Conservation (phyloP, 805 yeast genomes). For the Yarrowia hollandica region DNA sequence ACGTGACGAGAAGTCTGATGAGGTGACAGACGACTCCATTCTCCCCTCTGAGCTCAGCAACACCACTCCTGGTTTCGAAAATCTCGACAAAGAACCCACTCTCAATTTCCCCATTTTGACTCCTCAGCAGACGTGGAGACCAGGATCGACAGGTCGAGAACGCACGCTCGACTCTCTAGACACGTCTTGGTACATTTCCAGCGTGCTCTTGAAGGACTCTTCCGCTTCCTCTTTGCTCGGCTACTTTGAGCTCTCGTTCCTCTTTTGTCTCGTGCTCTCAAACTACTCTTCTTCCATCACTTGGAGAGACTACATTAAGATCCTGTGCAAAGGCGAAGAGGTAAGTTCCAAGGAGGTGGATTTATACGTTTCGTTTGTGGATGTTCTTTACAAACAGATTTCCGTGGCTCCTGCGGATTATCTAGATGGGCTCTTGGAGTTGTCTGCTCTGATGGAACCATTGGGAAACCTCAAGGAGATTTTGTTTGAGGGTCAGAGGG, state of each 20-base stretch:
- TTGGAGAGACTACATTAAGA: slow-evolving; percentile 56
- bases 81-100: slow-evolving; percentile 1
- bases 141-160: slow-evolving; percentile 44
- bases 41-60: background rate
- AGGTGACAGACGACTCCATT: background rate
- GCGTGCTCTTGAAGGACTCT: slow-evolving; percentile 41
- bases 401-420: slow-evolving; percentile 48
- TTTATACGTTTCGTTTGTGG: slow-evolving; percentile 43
- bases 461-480: slow-evolving; percentile 31
- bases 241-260: slow-evolving; percentile 56
- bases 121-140: slow-evolving; percentile 41
- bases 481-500: slow-evolving; percentile 21
- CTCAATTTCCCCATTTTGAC: slow-evolving; percentile 40
- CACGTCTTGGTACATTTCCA: slow-evolving; percentile 57
- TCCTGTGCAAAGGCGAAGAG: slow-evolving; percentile 45
- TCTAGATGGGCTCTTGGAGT: slow-evolving; percentile 42
- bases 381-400: slow-evolving; percentile 44
- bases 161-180: slow-evolving; percentile 57
- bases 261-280: slow-evolving; percentile 54
- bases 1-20: background rate
- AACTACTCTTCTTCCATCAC: slow-evolving; percentile 64
- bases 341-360: slow-evolving; percentile 36
- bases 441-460: slow-evolving; percentile 34
- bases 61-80: background rate
- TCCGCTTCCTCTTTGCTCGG: slow-evolving; percentile 44